phyloP scores from a whole-genome alignment of 176 grass and related monocot genomes.

The Thinopyrum elongatum region DNA sequence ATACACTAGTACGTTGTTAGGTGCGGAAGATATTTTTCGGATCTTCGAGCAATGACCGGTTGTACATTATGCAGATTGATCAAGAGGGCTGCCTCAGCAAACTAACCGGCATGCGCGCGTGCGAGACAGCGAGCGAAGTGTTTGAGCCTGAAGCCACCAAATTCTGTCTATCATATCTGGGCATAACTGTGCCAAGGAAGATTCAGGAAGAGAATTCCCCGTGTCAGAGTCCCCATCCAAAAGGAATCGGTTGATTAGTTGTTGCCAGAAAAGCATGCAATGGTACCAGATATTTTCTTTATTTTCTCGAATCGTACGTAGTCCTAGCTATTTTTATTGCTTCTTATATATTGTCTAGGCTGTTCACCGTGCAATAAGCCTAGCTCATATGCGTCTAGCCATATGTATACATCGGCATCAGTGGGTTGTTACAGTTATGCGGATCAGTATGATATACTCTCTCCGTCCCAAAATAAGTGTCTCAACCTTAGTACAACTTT shows the following conservation, averaged over 20 bases:
- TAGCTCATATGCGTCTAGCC: neutral
- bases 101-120: neutral
- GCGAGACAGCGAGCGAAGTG: neutral
- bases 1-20: neutral
- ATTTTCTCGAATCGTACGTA: neutral
- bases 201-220: neutral
- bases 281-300: neutral
- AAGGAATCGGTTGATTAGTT: neutral
- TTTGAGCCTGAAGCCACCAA: neutral
- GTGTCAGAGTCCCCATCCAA: neutral
- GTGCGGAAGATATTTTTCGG: neutral
- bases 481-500: too few species aligned
- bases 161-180: neutral
- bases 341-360: neutral
- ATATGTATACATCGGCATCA: neutral
- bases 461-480: too few species aligned
- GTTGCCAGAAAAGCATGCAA: neutral
- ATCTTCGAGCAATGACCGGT: neutral
- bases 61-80: slow-evolving; percentile 1
- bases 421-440: neutral
- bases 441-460: neutral
- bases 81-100: neutral
- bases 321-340: neutral
- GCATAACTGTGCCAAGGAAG: neutral
- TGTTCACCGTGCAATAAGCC: neutral